Base-by-base conservation (phyloP, 805 yeast genomes). In the Yamadazyma takamatsuzukensis region DNA sequence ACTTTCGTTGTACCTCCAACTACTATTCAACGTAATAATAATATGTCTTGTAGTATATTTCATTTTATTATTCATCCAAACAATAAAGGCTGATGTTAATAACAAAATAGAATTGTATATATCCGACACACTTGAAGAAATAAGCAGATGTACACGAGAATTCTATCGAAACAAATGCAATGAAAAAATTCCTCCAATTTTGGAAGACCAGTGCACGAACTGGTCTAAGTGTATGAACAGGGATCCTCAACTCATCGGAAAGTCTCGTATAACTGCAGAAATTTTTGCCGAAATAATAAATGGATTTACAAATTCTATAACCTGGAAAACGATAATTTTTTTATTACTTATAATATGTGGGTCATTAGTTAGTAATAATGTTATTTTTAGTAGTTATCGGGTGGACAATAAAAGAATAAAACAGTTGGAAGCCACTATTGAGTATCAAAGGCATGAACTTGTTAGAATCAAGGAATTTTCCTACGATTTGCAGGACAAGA, bases 191-290 rank as follows among this genome's bases (percentile, higher is more conserved):
- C 89, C 79, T 0, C 96, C 95, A 0, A 88, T 86, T 0, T 54
- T 87, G 12, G 93, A 82, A 45, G 56, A 59, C 2, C 61, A 74
- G 10, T 90, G 98, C 56, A 64, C 70, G 21, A 68, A 67, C 21
- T 86, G 95, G 93, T 81, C 76, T 40, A 72, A 70, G 36, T 93
- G 98, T 54, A 85, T 86, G 88, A 76, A 79, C 45, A 61, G 79
- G 30, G 90, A 86, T 41, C 89, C 95, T 7, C 70, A 73, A 45
- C 60, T 34, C 54, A 70, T 80, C 9, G 89, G 85, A 3, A 71
- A 77, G 30, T 83, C 90, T 1, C 70, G 70, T 39, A 71, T 87
- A 34, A 78, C 88, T 29, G 94, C 94, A 0, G 88, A 81, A 51
- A 80, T 90, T 0, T 70, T 86, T 45, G 95, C 94, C 1, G 90